Conservation (phyloP, 345 rosid species). For the Conringia planisiliqua region DNA sequence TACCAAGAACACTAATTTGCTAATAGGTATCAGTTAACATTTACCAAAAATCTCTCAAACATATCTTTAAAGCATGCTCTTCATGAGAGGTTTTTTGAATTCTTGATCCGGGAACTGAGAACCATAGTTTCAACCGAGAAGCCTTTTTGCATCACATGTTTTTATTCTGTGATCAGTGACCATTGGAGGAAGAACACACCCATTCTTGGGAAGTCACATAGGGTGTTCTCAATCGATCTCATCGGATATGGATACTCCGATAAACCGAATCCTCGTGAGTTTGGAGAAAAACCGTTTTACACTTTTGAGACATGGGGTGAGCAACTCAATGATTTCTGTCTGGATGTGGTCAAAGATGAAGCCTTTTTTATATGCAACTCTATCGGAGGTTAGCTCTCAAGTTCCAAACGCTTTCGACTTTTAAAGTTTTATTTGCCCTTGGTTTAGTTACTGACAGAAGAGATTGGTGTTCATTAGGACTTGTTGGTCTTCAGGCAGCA, state of each 20-base stretch:
- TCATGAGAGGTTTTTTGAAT: not conserved
- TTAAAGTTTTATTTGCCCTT: not conserved
- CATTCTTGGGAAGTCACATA: conserved; percentile 65
- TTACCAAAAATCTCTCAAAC: not conserved
- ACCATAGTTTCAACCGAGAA: not conserved
- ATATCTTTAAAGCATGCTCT: not conserved
- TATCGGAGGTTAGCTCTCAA: conserved; percentile 67
- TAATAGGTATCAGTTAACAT: conserved; percentile 45
- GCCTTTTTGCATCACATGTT: not conserved
- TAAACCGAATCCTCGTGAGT: conserved; percentile 78
- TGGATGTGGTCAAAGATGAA: conserved; percentile 66
- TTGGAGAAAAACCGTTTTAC: conserved; percentile 58
- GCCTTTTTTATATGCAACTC: conserved; percentile 91
- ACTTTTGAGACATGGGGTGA: conserved; percentile 87
- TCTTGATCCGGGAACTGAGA: not conserved
- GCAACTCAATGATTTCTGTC: conserved; percentile 74
- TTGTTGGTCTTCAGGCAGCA: conserved; percentile 95
- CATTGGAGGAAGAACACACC: conserved; percentile 90
- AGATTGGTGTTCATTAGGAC: conserved; percentile 42
- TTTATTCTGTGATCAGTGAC: conserved; percentile 43
- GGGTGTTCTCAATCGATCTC: conserved; percentile 79
- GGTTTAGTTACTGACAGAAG: conserved; percentile 6
- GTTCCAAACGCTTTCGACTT: not conserved
- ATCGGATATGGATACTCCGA: conserved; percentile 91
- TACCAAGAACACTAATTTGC: conserved; percentile 43